Conservation (phyloP, 106 monocot species). For the Alisma plantagoaquatica region DNA sequence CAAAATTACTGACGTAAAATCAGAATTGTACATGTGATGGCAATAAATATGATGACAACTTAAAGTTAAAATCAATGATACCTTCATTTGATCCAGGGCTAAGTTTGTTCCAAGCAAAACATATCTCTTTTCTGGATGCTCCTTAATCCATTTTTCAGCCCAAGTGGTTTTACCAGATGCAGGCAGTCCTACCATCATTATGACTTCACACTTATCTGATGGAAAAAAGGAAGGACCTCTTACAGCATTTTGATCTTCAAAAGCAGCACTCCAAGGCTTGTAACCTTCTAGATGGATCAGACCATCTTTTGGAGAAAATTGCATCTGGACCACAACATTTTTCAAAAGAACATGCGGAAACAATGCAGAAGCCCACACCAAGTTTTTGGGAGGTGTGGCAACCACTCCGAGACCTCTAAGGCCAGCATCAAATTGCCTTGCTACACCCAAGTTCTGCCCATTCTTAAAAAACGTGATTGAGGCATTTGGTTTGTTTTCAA, state of each 20-base stretch:
- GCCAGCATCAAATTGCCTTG: constrained; percentile 41
- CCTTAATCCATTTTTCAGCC: constrained; percentile 63
- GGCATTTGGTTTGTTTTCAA: constrained; percentile 37
- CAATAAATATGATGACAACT: neutral
- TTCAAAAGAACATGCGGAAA: constrained; percentile 74
- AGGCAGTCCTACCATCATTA: constrained; percentile 77
- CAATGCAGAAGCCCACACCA: constrained; percentile 40
- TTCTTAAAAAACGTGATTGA: constrained; percentile 54
- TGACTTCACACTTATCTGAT: constrained; percentile 33
- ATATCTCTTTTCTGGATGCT: constrained; percentile 58
- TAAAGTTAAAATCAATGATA: neutral
- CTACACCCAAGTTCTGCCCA: constrained; percentile 46
- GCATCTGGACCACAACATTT: constrained; percentile 60
- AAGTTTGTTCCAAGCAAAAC: constrained; percentile 65
- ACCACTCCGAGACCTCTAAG: constrained; percentile 30
- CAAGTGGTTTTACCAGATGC: constrained; percentile 71
- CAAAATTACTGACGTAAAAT: neutral
- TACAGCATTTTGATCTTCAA: constrained; percentile 40
- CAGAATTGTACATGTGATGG: neutral
- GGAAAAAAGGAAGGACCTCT: constrained; percentile 35
- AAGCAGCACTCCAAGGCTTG: constrained; percentile 54
- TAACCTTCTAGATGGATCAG: constrained; percentile 35
- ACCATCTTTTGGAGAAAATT: constrained; percentile 48
- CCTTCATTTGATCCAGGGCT: constrained; percentile 74
- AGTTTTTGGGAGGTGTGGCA: constrained; percentile 4